Percentiles rank a stretch among this genome's conserved stretches.
Evolutionary conservation across 1,139 yeast genomes (phyloP).

Genomic region (Geotrichum cucujoidarum): DNA sequence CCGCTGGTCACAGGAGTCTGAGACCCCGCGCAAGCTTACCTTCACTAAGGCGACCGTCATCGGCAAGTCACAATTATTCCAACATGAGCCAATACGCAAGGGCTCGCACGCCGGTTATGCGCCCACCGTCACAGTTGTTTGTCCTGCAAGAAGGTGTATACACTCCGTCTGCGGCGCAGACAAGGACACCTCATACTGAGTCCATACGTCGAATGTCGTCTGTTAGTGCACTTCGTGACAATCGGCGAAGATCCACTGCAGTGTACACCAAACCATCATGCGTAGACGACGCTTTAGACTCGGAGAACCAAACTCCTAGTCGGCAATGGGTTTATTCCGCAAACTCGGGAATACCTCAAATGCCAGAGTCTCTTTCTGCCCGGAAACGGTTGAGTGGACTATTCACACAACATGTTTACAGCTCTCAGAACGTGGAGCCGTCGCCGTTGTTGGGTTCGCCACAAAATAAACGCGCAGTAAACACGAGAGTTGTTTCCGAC

Average conservation of each 20-base stretch:
- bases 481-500: background rate
- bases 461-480: background rate
- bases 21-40: slow-evolving; percentile 4
- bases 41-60: background rate
- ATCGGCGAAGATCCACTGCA: background rate
- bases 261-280: no score
- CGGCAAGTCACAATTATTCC: background rate
- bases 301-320: background rate
- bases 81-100: background rate
- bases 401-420: no score
- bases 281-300: no score
- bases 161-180: background rate
- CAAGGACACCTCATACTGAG: background rate
- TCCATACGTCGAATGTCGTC: background rate
- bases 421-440: no score
- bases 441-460: no score
- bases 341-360: background rate
- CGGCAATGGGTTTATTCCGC: background rate
- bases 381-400: background rate
- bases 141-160: background rate
- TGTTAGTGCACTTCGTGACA: background rate
- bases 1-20: background rate
- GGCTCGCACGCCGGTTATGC: background rate
- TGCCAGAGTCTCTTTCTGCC: background rate
- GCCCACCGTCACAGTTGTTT: background rate